Conservation (phyloP, 352 stramenopile species). For the Phytophthora fragariaefolia region DNA sequence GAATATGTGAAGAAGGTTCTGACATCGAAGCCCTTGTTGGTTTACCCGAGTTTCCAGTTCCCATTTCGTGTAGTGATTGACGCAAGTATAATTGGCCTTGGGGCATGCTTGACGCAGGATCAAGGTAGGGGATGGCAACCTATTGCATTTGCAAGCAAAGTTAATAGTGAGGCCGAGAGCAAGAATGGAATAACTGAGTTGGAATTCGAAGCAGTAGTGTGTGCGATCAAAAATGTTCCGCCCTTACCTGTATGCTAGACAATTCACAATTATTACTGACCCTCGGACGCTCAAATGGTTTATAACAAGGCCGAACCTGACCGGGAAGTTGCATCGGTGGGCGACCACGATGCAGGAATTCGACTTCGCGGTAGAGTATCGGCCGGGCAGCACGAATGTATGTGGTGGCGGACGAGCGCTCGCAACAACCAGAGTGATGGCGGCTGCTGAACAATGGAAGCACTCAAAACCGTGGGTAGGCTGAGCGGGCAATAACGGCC, state of each 20-base stretch:
- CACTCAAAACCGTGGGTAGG: too few relatives aligned
- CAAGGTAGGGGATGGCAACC: neutral
- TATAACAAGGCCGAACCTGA: neutral
- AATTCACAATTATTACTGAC: neutral
- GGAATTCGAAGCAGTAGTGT: neutral
- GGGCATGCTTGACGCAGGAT: too few relatives aligned
- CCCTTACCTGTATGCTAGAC: neutral
- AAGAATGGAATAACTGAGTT: neutral
- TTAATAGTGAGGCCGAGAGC: neutral
- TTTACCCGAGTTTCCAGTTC: too few relatives aligned
- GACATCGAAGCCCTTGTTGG: too few relatives aligned
- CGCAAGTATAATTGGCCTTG: too few relatives aligned
- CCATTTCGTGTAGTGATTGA: too few relatives aligned
- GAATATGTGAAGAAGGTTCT: neutral
- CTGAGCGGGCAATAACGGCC: too few relatives aligned
- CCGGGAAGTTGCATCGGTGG: slow-evolving; percentile 17
- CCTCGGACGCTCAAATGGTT: neutral
- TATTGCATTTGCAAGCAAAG: neutral
- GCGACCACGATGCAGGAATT: slow-evolving; percentile 30
- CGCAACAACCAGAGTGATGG: too few relatives aligned
- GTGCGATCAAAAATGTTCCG: neutral
- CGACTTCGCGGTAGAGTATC: slow-evolving; percentile 23
- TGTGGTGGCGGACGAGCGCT: slow-evolving; percentile 23
- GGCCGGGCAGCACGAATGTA: slow-evolving; percentile 8
- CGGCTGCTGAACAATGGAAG: too few relatives aligned